Percentiles rank a stretch among this genome's conserved stretches.
These are phyloP conservation scores for Backusella macrospora DNA, from an alignment of 192 early-diverging fungal species.

Conservation along the genomic window DNA sequence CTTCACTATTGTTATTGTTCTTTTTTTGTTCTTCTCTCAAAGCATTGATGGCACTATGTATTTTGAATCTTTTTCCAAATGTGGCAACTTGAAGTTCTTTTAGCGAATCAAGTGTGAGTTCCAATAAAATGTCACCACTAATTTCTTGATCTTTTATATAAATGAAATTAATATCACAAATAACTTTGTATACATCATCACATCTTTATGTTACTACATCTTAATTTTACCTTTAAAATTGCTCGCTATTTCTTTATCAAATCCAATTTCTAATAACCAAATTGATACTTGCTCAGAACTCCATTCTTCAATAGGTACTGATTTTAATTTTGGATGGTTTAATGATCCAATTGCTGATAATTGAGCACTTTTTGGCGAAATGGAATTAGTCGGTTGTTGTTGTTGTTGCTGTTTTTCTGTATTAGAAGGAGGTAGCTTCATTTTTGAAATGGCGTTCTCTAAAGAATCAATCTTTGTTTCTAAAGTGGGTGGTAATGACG, in stretches of 20 bases:
- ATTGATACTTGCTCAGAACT: constrained; percentile 24
- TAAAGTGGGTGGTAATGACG: not conserved
- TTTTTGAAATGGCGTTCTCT: constrained; percentile 14
- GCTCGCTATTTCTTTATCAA: constrained; percentile 21
- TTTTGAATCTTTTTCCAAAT: constrained; percentile 66
- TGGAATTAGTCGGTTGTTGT: not conserved
- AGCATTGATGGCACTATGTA: constrained; percentile 62
- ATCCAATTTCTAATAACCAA: constrained; percentile 32
- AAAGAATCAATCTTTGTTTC: constrained; percentile 22
- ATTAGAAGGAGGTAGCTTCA: not conserved
- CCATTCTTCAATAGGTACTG: constrained; percentile 33
- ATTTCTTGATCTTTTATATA: constrained; percentile 58
- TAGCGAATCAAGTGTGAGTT: constrained; percentile 60
- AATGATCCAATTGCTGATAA: constrained; percentile 7
- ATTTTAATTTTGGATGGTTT: not conserved
- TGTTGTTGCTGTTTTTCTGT: not conserved
- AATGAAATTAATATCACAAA: not conserved
- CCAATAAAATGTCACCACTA: constrained; percentile 61
- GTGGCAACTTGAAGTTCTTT: constrained; percentile 67
- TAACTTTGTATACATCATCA: not conserved
- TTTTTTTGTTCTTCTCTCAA: constrained; percentile 36
- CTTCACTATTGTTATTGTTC: not conserved
- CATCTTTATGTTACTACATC: too few relatives aligned
- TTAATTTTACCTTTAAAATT: constrained; percentile 31
- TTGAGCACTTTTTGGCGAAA: constrained; percentile 23